Base-by-base conservation (phyloP, 2,329 filamentous ascomycete species). In the Neofusicoccum parvum region DNA sequence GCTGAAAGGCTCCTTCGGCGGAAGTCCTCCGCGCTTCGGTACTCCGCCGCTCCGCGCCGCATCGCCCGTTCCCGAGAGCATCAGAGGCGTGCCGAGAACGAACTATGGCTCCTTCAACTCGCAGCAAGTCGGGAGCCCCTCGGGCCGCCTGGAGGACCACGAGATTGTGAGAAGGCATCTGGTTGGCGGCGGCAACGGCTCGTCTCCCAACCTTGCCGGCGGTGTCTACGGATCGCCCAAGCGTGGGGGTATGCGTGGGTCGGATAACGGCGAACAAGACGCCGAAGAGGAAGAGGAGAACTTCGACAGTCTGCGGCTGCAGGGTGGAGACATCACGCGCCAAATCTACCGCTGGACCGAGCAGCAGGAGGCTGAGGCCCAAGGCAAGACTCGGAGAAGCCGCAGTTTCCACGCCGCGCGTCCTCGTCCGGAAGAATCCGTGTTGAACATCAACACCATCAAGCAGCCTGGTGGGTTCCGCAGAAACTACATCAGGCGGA, bases 291-390 rank as follows among this genome's bases (percentile, higher is more conserved):
- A 95, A 66, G 92, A 96, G 10, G 41, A 23, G 15, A 48, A 48
- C 27, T 99, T 99, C 76, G 97, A 94, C 36, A 98, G 95, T 79
- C 79, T 99, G 75, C 89, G 90, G 74, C 82, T 99, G 53, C 96
- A 98, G 76, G 95, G 95, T 67, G 95, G 95, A 69, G 95, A 99
- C 76, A 90, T 97, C 65, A 97, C 94, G 27, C 86, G 95, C 67
- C 92, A 94, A 64, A 96, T 99, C 72, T 99, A 99, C 82, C 90
- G 92, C 71, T 99, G 96, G 92, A 92, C 93, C 5, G 93, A 98
- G 77, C 92, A 96, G 75, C 91, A 91, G 60, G 89, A 96, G 74
- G 83, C 87, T 53, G 87, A 89, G 70, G 81, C 82, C 54, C 85
- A 83, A 67, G 82, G 84, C 17, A 87, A 87, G 71, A 82, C 88